Base-by-base conservation (phyloP, 73 alveolate species). In the Paramecium caudatum region DNA sequence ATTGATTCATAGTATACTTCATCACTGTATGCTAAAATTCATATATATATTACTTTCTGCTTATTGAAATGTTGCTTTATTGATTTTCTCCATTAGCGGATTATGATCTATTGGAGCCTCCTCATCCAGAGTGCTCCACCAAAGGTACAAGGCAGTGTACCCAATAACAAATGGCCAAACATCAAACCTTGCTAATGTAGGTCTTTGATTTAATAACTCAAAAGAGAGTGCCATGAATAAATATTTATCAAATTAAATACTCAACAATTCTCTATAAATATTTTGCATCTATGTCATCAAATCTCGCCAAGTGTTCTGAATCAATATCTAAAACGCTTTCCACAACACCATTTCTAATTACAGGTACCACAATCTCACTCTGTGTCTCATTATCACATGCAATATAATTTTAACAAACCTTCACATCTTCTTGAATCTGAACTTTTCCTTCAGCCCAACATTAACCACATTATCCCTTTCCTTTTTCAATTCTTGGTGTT, bases 301-400 rank as follows among this genome's bases (percentile, higher is more conserved):
- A 88, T 45, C 70, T 27, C 5, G 62, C 25, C 30, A 74, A 7
- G 2, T 62, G 68, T 25, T 47, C 93, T 7, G 90, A 50, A 82
- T 91, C 95, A 21, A 91, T 68, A 32, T 91, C 91, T 16, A 91
- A 84, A 27, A 91, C 95, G 21, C 91, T 68, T 9, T 13, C 19
- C 4, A 91, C 95, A 9, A 82, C 91, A n/a, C 81, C 93, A 33
- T 50, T 65, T 33, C 47, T 63, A 41, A 87, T 21, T 16, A 91
- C 93, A 19, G 93, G 95, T 5, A 91, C 27, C 4, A 87, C 93
- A 19, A 86, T 46, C 36, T 91, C 95, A 87, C 93, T 91, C 37
- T 84, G 6, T 13, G 93, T 82, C 17, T 82, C 93, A 21, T 81
- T 45, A 63, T 91, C 95, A 45, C 95, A 91, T 6, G 95, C 95